Conservation (phyloP, 1,139 yeast species). For the Scheffersomyces segobiensis region DNA sequence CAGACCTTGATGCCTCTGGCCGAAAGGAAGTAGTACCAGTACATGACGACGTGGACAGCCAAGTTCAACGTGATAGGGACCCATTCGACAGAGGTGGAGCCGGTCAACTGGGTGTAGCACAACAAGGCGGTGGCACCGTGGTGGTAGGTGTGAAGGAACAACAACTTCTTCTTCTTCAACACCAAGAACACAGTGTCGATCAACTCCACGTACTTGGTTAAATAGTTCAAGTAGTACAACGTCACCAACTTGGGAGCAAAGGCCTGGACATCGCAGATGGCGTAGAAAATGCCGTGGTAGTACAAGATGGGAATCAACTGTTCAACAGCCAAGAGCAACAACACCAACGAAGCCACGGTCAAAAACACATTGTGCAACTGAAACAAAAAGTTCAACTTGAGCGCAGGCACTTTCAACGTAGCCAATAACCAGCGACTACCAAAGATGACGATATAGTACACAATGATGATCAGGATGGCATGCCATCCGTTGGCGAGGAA, state of each 20-base stretch:
- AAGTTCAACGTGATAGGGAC: slow-evolving; percentile 88
- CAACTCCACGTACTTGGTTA: slow-evolving; percentile 80
- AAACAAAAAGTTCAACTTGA: slow-evolving; percentile 61
- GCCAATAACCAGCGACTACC: slow-evolving; percentile 65
- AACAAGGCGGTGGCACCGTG: slow-evolving; percentile 97
- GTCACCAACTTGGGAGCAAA: slow-evolving; percentile 87
- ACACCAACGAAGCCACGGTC: slow-evolving; percentile 66
- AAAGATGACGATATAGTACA: slow-evolving; percentile 78
- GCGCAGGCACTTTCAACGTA: slow-evolving; percentile 56
- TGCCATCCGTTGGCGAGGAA: slow-evolving; percentile 68
- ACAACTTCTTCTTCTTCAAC: slow-evolving; percentile 83
- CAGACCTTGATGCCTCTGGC: slow-evolving; percentile 95
- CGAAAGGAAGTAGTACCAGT: slow-evolving; percentile 94
- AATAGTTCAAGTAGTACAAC: slow-evolving; percentile 76
- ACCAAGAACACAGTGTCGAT: slow-evolving; percentile 91
- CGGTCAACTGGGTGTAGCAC: slow-evolving; percentile 92
- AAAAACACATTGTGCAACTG: slow-evolving; percentile 80
- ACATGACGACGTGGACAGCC: slow-evolving; percentile 95
- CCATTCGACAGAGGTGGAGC: slow-evolving; percentile 92
- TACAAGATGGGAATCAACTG: slow-evolving; percentile 82
- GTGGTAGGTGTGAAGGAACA: slow-evolving; percentile 93
- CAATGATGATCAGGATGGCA: slow-evolving; percentile 61
- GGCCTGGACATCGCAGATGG: slow-evolving; percentile 77
- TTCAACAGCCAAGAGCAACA: slow-evolving; percentile 73
- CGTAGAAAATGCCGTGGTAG: slow-evolving; percentile 77